Evolutionary conservation across 768 basidiomycete genomes (phyloP).

Genomic region (Omphalotus guepiniiformis): DNA sequence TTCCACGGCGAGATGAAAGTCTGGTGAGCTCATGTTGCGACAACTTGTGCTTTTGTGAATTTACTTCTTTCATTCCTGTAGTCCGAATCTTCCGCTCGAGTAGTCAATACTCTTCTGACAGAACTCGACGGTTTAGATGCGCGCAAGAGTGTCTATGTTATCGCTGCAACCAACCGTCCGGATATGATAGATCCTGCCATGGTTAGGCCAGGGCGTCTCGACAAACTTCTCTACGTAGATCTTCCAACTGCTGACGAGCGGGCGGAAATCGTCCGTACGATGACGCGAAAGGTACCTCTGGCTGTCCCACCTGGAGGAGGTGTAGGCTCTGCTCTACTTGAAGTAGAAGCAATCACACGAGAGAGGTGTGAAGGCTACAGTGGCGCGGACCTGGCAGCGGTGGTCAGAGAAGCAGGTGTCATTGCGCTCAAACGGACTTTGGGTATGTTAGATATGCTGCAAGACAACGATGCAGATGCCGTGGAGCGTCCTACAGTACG

Average conservation of each 20-base stretch:
- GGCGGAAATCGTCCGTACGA: slow-evolving; percentile 77
- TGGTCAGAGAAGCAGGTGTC: slow-evolving; percentile 89
- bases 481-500: slow-evolving; percentile 29
- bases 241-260: slow-evolving; percentile 72
- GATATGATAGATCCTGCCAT: slow-evolving; percentile 98
- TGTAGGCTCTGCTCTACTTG: slow-evolving; percentile 13
- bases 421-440: slow-evolving; percentile 67
- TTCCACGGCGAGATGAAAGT: slow-evolving; percentile 85
- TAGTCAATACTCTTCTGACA: slow-evolving; percentile 91
- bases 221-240: slow-evolving; percentile 93
- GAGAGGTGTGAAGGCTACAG: slow-evolving; percentile 82
- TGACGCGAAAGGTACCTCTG: slow-evolving; percentile 69
- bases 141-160: slow-evolving; percentile 86
- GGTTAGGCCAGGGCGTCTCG: slow-evolving; percentile 93
- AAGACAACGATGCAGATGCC: slow-evolving; percentile 23
- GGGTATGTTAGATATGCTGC: slow-evolving; percentile 64
- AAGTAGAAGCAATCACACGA: slow-evolving; percentile 45
- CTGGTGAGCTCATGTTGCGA: slow-evolving; percentile 48
- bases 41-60: background rate
- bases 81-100: slow-evolving; percentile 91
- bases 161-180: slow-evolving; percentile 91
- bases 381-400: slow-evolving; percentile 85
- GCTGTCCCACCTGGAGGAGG: slow-evolving; percentile 7
- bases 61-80: slow-evolving; percentile 22
- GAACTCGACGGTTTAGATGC: slow-evolving; percentile 91